Percentiles rank a stretch among this genome's conserved stretches.
phyloP scores from a whole-genome alignment of 495 filamentous ascomycete species.

The Neurospora sp. region DNA sequence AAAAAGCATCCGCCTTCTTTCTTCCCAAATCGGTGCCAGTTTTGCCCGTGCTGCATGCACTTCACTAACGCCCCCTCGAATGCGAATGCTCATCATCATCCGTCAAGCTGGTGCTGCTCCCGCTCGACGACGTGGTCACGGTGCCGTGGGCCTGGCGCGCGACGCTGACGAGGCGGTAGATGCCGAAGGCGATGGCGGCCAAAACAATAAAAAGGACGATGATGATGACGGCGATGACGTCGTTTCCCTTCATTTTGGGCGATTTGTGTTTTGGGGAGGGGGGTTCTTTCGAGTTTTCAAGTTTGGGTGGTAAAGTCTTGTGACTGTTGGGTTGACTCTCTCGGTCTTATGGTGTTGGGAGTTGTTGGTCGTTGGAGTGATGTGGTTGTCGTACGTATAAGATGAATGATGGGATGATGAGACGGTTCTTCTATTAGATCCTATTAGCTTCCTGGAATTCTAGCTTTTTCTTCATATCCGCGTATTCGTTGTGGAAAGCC shows the following conservation, averaged over 20 bases:
- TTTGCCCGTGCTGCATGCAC: neutral
- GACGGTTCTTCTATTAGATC: neutral
- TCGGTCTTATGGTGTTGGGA: neutral
- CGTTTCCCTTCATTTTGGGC: conserved; percentile 56
- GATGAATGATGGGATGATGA: neutral
- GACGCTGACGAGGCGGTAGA: conserved; percentile 48
- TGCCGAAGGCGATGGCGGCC: conserved; percentile 56
- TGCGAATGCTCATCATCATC: neutral
- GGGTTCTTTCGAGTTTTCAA: neutral
- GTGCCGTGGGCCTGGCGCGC: conserved; percentile 31
- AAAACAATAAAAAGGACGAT: conserved; percentile 69
- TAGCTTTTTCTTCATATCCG: neutral
- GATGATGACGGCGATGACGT: conserved; percentile 73
- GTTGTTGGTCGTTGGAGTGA: too few species aligned
- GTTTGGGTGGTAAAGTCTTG: too few species aligned
- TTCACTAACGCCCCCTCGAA: neutral
- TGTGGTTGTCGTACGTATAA: neutral
- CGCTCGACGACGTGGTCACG: conserved; percentile 18
- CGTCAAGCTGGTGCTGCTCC: conserved; percentile 17
- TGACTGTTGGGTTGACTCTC: neutral
- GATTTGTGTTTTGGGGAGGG: conserved; percentile 1
- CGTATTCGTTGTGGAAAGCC: neutral
- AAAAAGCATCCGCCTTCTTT: neutral
- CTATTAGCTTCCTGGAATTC: neutral
- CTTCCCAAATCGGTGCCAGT: neutral